Conservation (phyloP, 2,329 filamentous ascomycete genomes). For the Fusarium brachygibbosum region DNA sequence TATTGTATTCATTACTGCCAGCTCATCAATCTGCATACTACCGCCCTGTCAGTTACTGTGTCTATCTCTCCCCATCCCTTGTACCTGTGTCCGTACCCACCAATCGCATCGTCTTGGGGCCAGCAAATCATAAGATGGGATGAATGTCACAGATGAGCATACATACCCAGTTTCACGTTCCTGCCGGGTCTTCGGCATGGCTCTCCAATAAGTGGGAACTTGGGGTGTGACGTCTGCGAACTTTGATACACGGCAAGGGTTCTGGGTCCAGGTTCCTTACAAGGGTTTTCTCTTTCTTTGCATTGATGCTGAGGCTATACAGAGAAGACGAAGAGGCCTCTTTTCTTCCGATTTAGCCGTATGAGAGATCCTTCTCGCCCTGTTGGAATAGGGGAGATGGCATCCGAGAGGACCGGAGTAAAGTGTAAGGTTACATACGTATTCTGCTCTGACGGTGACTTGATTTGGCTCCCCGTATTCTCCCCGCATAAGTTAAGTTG, state of each 20-base stretch:
- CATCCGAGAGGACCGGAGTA: background rate
- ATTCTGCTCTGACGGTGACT: background rate
- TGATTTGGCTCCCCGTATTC: slow-evolving; percentile 13
- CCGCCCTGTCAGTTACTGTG: slow-evolving; percentile 6
- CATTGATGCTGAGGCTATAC: background rate
- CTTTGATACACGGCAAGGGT: slow-evolving; percentile 9
- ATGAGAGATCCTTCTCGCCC: background rate
- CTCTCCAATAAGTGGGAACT: slow-evolving; percentile 24
- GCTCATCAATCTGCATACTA: slow-evolving; percentile 23
- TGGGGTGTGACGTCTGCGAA: slow-evolving; percentile 17
- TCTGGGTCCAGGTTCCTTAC: background rate
- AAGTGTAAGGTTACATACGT: slow-evolving; percentile 4
- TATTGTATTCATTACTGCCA: slow-evolving; percentile 9
- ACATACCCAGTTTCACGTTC: slow-evolving; percentile 1
- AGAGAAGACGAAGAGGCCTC: background rate
- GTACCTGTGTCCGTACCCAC: background rate
- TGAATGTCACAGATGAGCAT: slow-evolving; percentile 4
- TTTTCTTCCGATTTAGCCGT: slow-evolving; percentile 5
- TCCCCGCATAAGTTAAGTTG: slow-evolving; percentile 8
- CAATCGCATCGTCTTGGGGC: background rate
- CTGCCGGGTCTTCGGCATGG: slow-evolving; percentile 31
- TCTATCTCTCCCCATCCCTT: background rate
- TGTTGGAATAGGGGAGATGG: background rate
- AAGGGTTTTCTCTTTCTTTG: background rate
- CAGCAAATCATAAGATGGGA: slow-evolving; percentile 22